These are phyloP conservation scores for Scorias spongiosa DNA, from an alignment of 2,329 filamentous ascomycete species.

Conservation along the genomic window DNA sequence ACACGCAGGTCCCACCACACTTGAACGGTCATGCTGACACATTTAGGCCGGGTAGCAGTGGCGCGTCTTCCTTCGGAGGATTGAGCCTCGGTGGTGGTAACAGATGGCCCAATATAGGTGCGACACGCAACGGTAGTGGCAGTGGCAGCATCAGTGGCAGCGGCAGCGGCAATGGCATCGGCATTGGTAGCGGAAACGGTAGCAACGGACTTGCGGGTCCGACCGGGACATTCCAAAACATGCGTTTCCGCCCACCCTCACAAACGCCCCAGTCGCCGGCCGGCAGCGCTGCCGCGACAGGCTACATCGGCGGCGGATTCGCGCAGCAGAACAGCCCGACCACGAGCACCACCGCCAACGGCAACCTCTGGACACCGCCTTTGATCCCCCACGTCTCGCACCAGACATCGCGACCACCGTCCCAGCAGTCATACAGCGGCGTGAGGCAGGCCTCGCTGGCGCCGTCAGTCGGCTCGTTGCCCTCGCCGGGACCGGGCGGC, in stretches of 20 bases:
- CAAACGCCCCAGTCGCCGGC: not conserved
- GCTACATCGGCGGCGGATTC: too few species aligned
- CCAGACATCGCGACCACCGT: not conserved
- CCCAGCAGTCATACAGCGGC: not conserved
- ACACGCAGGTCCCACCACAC: conserved; percentile 1
- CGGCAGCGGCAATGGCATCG: not conserved
- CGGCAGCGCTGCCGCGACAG: not conserved
- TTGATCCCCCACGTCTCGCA: not conserved
- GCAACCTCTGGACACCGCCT: not conserved
- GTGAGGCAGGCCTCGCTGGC: not conserved
- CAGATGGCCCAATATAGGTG: conserved; percentile 4
- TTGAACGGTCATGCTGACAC: conserved; percentile 9
- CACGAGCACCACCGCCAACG: not conserved
- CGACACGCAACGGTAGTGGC: conserved; percentile 5
- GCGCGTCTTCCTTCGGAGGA: conserved; percentile 1
- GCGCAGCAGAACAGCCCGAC: too few species aligned
- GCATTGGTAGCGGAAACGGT: too few species aligned
- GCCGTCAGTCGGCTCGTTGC: conserved; percentile 2
- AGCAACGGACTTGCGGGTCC: not conserved
- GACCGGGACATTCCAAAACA: not conserved
- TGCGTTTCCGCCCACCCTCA: not conserved
- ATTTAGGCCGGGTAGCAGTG: conserved; percentile 11
- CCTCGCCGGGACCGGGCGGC: conserved; percentile 1
- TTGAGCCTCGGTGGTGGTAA: not conserved
- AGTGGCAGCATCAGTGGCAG: conserved; percentile 1